These are phyloP conservation scores for Phyllosticta citriasiana DNA, from an alignment of 2,329 filamentous ascomycete species.

Conservation along the genomic window DNA sequence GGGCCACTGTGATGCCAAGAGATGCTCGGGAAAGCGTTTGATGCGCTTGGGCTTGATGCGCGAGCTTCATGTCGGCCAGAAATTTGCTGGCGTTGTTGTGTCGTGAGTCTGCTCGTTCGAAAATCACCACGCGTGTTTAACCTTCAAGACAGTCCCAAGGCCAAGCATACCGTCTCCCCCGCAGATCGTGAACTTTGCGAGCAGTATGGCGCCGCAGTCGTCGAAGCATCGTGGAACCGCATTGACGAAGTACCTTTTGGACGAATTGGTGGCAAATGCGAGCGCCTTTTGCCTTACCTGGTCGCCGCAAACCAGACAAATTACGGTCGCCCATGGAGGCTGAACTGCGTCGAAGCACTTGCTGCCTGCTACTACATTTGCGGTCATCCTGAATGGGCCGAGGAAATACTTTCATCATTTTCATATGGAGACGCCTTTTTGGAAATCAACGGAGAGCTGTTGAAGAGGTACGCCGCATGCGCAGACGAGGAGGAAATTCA, in stretches of 20 bases:
- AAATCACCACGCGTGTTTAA: background rate
- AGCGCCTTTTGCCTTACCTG: conserved; percentile 82
- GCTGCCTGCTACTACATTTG: conserved; percentile 91
- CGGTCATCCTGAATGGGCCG: conserved; percentile 82
- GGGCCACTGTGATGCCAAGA: conserved; percentile 92
- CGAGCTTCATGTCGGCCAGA: conserved; percentile 82
- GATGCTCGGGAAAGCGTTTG: conserved; percentile 89
- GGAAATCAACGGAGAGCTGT: conserved; percentile 73
- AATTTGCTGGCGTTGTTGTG: conserved; percentile 84
- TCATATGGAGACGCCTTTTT: conserved; percentile 82
- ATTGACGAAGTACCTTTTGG: conserved; percentile 84
- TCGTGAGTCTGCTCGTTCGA: conserved; percentile 39
- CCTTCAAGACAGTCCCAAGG: conserved; percentile 55
- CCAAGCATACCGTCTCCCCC: conserved; percentile 72
- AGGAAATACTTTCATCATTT: conserved; percentile 72
- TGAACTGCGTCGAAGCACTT: conserved; percentile 93
- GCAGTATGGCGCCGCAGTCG: conserved; percentile 84
- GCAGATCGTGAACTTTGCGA: conserved; percentile 75
- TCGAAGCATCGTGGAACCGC: conserved; percentile 94
- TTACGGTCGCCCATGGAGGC: conserved; percentile 87
- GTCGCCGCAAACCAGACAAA: conserved; percentile 96
- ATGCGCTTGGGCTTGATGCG: conserved; percentile 92
- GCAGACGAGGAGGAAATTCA: conserved; percentile 74
- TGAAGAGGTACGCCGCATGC: conserved; percentile 79
- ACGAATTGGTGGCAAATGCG: conserved; percentile 87